Conservation (phyloP, 768 basidiomycete genomes). For the Tricholoma hemisulphureum region DNA sequence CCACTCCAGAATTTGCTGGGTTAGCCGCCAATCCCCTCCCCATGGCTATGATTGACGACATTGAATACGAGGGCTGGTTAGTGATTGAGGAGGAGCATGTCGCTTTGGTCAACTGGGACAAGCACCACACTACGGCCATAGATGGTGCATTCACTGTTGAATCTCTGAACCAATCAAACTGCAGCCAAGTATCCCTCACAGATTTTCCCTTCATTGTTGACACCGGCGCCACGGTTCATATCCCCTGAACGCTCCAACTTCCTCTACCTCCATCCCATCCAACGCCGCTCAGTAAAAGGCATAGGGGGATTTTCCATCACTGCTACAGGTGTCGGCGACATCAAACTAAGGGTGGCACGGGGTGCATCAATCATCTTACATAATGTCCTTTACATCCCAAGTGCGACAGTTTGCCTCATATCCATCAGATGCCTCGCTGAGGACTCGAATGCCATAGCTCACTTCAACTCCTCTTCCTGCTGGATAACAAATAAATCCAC, state of each 20-base stretch:
- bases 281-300: slow-evolving; percentile 22
- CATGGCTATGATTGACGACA: background rate
- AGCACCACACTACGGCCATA: background rate
- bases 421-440: slow-evolving; percentile 20
- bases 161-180: background rate
- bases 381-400: slow-evolving; percentile 21
- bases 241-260: slow-evolving; percentile 27
- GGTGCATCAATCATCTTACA: slow-evolving; percentile 13
- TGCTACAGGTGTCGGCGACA: slow-evolving; percentile 24
- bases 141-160: background rate
- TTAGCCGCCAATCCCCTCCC: background rate
- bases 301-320: slow-evolving; percentile 25
- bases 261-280: slow-evolving; percentile 18
- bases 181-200: background rate
- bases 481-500: slow-evolving; percentile 12
- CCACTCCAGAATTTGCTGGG: slow-evolving; percentile 6
- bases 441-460: slow-evolving; percentile 1
- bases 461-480: slow-evolving; percentile 18
- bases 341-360: slow-evolving; percentile 16
- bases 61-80: slow-evolving; percentile 8
- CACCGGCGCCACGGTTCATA: slow-evolving; percentile 23
- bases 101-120: slow-evolving; percentile 10
- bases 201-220: slow-evolving; percentile 23
- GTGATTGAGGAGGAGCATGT: slow-evolving; percentile 4
- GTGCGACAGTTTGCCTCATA: slow-evolving; percentile 20